Evolutionary conservation across 192 early-diverging fungal genomes (phyloP).

Genomic region (Backusella tuberculispora): DNA sequence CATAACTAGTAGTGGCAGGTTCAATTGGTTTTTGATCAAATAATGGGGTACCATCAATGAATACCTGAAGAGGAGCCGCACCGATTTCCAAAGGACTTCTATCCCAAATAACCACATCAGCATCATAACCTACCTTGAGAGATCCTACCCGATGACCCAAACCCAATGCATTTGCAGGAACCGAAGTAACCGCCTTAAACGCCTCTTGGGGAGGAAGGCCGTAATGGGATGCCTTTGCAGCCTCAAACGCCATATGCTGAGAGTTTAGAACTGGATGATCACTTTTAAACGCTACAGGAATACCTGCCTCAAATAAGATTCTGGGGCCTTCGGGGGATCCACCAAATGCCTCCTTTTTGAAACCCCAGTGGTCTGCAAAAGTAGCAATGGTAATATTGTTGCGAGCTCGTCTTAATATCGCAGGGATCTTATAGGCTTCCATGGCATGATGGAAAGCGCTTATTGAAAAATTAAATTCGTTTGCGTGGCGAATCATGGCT

Average conservation of each 20-base stretch:
- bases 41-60: conserved; percentile 70
- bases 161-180: conserved; percentile 72
- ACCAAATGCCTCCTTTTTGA: conserved; percentile 79
- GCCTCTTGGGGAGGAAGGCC: conserved; percentile 64
- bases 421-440: conserved; percentile 72
- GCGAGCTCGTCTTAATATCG: conserved; percentile 58
- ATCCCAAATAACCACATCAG: conserved; percentile 83
- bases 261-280: conserved; percentile 82
- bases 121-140: conserved; percentile 71
- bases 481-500: conserved; percentile 69
- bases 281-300: conserved; percentile 74
- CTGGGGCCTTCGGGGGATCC: conserved; percentile 61
- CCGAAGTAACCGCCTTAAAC: conserved; percentile 68
- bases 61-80: conserved; percentile 75
- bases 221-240: conserved; percentile 74
- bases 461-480: conserved; percentile 78
- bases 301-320: conserved; percentile 67
- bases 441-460: conserved; percentile 79
- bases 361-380: conserved; percentile 68
- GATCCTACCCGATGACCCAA: conserved; percentile 68
- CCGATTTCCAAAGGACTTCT: conserved; percentile 68
- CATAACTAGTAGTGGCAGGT: conserved; percentile 24
- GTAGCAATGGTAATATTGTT: conserved; percentile 71
- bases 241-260: conserved; percentile 77
- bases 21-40: conserved; percentile 45